Evolutionary conservation across 1,284 basidiomycete genomes (phyloP).

Genomic region (Ustilago lituana): DNA sequence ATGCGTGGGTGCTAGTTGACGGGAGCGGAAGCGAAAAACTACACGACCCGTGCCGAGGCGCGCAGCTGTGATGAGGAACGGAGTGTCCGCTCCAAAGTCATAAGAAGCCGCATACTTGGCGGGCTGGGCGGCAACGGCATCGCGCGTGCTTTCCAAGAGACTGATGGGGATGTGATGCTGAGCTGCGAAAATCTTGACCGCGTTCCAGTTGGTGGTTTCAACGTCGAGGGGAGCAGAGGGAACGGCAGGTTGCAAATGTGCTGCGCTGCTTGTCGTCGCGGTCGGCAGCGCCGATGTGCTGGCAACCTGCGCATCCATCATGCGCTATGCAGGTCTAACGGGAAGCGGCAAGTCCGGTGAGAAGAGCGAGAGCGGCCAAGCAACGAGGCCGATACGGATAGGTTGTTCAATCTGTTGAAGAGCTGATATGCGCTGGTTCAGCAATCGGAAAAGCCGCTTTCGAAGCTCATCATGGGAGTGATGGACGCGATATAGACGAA

Average conservation of each 20-base stretch:
- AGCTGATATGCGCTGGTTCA: neutral
- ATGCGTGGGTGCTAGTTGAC: neutral
- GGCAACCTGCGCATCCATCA: neutral
- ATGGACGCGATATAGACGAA: neutral
- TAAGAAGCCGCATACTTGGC: constrained; percentile 6
- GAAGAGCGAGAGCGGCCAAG: too few relatives aligned
- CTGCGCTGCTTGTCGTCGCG: neutral
- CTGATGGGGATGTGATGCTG: constrained; percentile 51
- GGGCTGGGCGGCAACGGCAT: constrained; percentile 9
- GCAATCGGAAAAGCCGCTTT: constrained; percentile 5
- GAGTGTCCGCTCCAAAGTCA: constrained; percentile 54
- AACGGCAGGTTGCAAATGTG: neutral
- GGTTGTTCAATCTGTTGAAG: too few relatives aligned
- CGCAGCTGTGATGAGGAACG: constrained; percentile 49
- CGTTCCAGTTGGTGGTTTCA: constrained; percentile 62
- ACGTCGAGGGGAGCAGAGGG: constrained; percentile 44
- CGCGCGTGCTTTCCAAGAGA: constrained; percentile 23
- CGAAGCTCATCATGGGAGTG: neutral
- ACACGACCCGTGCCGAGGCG: constrained; percentile 46
- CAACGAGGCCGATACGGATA: too few relatives aligned
- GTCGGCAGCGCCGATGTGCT: constrained; percentile 12
- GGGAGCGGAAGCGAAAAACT: constrained; percentile 52
- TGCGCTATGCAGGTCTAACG: neutral
- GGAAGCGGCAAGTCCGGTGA: too few relatives aligned
- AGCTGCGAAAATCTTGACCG: constrained; percentile 53